Percentiles rank a stretch among this genome's conserved stretches.
phyloP scores from a whole-genome alignment of 805 yeast species.

The Danielia reshetovae region DNA sequence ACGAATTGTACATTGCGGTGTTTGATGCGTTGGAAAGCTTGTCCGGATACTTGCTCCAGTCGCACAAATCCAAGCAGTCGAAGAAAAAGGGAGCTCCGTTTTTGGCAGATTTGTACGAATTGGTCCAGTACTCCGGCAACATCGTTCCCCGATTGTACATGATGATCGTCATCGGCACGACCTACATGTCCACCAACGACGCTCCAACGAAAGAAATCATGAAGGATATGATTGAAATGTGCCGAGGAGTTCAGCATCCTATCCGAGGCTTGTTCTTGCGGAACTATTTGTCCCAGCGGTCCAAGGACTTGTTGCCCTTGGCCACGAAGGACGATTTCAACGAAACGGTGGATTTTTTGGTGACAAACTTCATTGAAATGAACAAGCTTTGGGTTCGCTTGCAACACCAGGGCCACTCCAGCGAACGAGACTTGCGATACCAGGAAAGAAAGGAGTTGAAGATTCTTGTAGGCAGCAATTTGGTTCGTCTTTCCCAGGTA shows the following conservation, averaged over 20 bases:
- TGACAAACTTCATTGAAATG: slow-evolving; percentile 93
- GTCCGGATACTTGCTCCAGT: slow-evolving; percentile 59
- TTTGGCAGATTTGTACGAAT: slow-evolving; percentile 84
- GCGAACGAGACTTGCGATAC: slow-evolving; percentile 69
- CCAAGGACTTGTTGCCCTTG: slow-evolving; percentile 60
- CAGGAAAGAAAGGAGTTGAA: slow-evolving; percentile 84
- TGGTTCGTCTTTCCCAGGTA: slow-evolving; percentile 83
- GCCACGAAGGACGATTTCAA: slow-evolving; percentile 38
- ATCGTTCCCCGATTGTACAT: slow-evolving; percentile 87
- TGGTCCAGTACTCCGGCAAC: slow-evolving; percentile 93
- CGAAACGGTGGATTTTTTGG: slow-evolving; percentile 73
- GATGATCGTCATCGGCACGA: slow-evolving; percentile 94
- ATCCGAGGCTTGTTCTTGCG: slow-evolving; percentile 86
- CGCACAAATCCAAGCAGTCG: slow-evolving; percentile 60
- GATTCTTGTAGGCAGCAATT: slow-evolving; percentile 87
- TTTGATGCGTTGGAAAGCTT: slow-evolving; percentile 77
- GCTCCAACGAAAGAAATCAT: slow-evolving; percentile 82
- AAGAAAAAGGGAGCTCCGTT: slow-evolving; percentile 27
- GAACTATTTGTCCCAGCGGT: slow-evolving; percentile 82
- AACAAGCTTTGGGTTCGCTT: slow-evolving; percentile 95
- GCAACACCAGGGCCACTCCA: slow-evolving; percentile 92
- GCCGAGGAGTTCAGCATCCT: slow-evolving; percentile 95
- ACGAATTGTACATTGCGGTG: slow-evolving; percentile 80
- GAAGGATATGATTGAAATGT: slow-evolving; percentile 97
- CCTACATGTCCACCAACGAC: slow-evolving; percentile 71